Base-by-base conservation (phyloP, 176 grass and related monocot species). In the Hyparrhenia diplandra region DNA sequence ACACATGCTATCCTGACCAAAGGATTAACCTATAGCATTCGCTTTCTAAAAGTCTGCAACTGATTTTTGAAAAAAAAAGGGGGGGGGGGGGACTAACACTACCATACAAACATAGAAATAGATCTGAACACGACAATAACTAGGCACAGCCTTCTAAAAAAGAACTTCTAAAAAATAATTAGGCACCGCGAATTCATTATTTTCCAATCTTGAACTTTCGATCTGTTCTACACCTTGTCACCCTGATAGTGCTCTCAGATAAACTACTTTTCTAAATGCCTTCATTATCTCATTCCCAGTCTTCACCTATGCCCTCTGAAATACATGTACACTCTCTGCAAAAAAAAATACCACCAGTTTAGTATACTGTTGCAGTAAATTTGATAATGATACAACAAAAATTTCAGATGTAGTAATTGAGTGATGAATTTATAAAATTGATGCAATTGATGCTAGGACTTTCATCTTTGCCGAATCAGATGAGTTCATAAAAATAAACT, bases 221-320 rank as follows among this genome's bases (percentile, higher is more conserved):
- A n/a, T n/a, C 31, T 80, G 75, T 23, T 74, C 30, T 51, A n/a
- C n/a, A 62, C 17, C 24, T 20, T 52, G 28, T 54, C 40, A 52
- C 17, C 20, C 41, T 52, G 36, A 46, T 29, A 59, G 30, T 74
- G 36, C 28, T 74, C 32, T 83, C 25, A 47, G 31, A 57, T 35
- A 77, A 77, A 77, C 72, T 66, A 28, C 23, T 84, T 69, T 5
- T 34, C 40, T 27, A 60, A 75, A 75, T 61, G 34, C 64, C 75
- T 32, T 28, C 77, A 8, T 61, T 2, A n/a, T 61, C 2, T 29
- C 18, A 42, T 75, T 52, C 25, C 20, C 4, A 13, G 7, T 84
- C 58, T 81, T 92, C 87, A 92, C 61, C 69, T 70, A 42, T 85
- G 78, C 24, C 91, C 91, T 85, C 91, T 85, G 65, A 93, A 93